Percentiles rank a stretch among this genome's conserved stretches.
Evolutionary conservation across 768 basidiomycete species (phyloP).

Genomic region (Trametes villosa): DNA sequence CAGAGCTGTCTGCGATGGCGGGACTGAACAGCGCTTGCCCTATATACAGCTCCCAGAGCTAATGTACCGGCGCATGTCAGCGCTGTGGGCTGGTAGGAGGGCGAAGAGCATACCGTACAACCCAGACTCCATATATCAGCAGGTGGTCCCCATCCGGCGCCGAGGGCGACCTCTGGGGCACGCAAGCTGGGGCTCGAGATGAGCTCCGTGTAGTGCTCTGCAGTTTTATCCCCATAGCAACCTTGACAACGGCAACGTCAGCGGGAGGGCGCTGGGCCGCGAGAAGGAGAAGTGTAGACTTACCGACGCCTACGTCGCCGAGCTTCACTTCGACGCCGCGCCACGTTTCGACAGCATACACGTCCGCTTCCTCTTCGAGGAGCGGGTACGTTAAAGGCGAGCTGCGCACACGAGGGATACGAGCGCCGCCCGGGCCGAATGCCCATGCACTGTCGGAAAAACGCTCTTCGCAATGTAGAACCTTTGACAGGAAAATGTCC

Average conservation of each 20-base stretch:
- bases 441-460: neutral
- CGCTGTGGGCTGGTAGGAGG: too few relatives aligned
- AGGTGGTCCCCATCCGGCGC: slow-evolving; percentile 18
- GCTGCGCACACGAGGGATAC: neutral
- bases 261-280: too few relatives aligned
- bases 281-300: too few relatives aligned
- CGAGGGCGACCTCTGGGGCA: slow-evolving; percentile 16
- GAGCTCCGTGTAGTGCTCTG: slow-evolving; percentile 9
- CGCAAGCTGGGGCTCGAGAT: slow-evolving; percentile 12
- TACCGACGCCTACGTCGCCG: neutral
- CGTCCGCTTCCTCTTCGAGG: neutral
- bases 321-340: neutral
- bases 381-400: neutral
- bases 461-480: neutral
- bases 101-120: slow-evolving; percentile 10
- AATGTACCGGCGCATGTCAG: neutral
- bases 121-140: slow-evolving; percentile 19
- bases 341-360: neutral
- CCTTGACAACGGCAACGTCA: too few relatives aligned
- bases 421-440: neutral
- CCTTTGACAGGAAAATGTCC: neutral
- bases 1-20: neutral
- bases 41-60: neutral
- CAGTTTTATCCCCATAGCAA: neutral
- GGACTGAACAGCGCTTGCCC: neutral